Evolutionary conservation across 78 protist species (phyloP), one percentile per base, ranked within the genome.

Genomic region (Emiliania huxleyi): DNA sequence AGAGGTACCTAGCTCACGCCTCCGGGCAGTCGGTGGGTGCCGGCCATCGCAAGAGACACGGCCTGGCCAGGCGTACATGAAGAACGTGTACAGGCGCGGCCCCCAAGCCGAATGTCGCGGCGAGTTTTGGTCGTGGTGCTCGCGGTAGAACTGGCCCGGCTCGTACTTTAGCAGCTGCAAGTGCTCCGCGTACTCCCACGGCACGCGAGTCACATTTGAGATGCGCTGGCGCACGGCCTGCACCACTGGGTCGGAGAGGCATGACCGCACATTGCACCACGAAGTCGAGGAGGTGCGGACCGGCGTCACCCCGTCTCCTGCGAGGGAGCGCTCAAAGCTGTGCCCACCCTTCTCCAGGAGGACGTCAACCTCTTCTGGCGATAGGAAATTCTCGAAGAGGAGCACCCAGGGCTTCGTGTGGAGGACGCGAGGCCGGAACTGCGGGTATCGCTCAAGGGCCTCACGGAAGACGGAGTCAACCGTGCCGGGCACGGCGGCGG

Each of bases 151-250:
- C 49, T 79, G 87, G 26, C 87, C 87, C 33, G 3, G 38, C 48
- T 79, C 37, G 52, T 79, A 52, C 62, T 52, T 52, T 8, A 52
- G 62, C 62, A 52, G 15, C 83, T 73, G 83, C 85, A 77, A 40
- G 85, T 77, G 85, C 85, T 77, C 85, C 35, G 85, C 85, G 85
- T 77, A 40, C 85, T 77, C n/a, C 85, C 85, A 77, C 46, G 85
- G 85, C 42, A 77, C 85, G 15, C 26, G 1, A 2, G 85, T 77
- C 23, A 77, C 1, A 48, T 77, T 77, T 3, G 46, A 2, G 85
- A 77, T 77, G 85, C 85, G 85, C 85, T 4, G 21, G 85, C 85
- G 85, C 49, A 77, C 46, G 29, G 0, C 87, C 87, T 79, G 48
- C 35, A 79, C 0, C 26, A 26, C 29, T 0, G 11, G 15, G 52